A percentile compares a stretch with the other conserved stretches of the same genome.
Conservation (phyloP, 306 rosid genomes). For the Prunus mongolica region DNA sequence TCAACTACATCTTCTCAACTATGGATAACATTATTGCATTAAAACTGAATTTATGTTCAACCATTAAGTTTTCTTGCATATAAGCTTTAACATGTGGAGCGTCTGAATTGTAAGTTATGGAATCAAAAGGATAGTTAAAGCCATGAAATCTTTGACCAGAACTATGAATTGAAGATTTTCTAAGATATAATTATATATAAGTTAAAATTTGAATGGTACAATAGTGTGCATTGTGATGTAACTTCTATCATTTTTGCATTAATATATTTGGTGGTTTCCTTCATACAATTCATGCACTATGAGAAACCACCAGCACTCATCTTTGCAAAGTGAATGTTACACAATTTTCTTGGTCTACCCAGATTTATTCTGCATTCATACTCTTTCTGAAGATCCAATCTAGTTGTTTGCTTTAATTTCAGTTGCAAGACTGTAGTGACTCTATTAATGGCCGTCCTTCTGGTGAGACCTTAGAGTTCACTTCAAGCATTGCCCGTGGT, state of each 20-base stretch:
- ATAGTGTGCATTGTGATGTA: not conserved
- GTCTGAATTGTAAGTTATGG: not conserved
- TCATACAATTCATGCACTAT: not conserved
- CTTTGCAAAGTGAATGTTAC: constrained; percentile 6
- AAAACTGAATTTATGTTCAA: not conserved
- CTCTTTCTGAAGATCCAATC: constrained; percentile 10
- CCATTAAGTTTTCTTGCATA: not conserved
- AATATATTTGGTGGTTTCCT: not conserved
- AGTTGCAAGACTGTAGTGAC: constrained; percentile 46
- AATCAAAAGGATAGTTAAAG: not conserved
- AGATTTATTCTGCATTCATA: constrained; percentile 2
- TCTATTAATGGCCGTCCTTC: constrained; percentile 35
- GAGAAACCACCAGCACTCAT: not conserved
- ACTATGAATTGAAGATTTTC: not conserved
- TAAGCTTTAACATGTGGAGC: not conserved
- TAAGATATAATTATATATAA: not conserved
- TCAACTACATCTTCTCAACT: not conserved
- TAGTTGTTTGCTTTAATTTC: constrained; percentile 23
- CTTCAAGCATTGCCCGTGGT: constrained; percentile 40
- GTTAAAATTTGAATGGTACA: not conserved
- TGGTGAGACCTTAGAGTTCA: constrained; percentile 51
- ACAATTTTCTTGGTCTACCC: not conserved
- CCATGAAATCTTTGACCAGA: not conserved
- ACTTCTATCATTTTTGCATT: not conserved
- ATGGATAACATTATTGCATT: not conserved